Conservation (phyloP, 352 stramenopile species). For the Globisporangium uncinulatum region DNA sequence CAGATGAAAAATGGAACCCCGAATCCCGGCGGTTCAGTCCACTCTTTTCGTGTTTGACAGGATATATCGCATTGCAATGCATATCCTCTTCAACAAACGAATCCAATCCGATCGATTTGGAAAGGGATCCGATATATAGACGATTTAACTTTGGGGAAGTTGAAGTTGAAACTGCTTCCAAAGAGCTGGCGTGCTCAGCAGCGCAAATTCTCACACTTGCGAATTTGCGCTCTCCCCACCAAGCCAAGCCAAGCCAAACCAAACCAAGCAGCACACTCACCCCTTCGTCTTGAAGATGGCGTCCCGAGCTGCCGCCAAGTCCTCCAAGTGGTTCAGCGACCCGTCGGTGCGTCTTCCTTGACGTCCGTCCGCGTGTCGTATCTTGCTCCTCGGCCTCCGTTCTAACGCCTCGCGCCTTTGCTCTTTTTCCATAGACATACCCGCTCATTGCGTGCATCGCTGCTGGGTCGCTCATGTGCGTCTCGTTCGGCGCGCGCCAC, state of each 20-base stretch:
- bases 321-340: slow-evolving; percentile 36
- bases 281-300: slow-evolving; percentile 26
- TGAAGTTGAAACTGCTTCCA: not conserved
- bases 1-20: no score
- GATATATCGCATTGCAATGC: no score
- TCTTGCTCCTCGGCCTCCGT: not conserved
- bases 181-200: not conserved
- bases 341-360: slow-evolving; percentile 23
- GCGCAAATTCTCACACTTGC: not conserved
- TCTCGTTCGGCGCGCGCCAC: slow-evolving; percentile 37
- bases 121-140: not conserved
- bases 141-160: not conserved
- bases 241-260: not conserved
- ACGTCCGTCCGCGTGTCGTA: no score
- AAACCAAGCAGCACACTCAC: not conserved
- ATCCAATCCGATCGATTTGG: not conserved
- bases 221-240: not conserved
- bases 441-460: slow-evolving; percentile 6
- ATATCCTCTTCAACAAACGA: not conserved
- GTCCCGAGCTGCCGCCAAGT: slow-evolving; percentile 26
- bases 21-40: no score
- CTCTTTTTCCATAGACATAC: slow-evolving; percentile 8
- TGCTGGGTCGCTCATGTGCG: slow-evolving; percentile 21
- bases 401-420: not conserved
- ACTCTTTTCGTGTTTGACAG: no score